These are phyloP conservation scores for Cercophora scortea DNA, from an alignment of 495 filamentous ascomycete species.

Conservation along the genomic window DNA sequence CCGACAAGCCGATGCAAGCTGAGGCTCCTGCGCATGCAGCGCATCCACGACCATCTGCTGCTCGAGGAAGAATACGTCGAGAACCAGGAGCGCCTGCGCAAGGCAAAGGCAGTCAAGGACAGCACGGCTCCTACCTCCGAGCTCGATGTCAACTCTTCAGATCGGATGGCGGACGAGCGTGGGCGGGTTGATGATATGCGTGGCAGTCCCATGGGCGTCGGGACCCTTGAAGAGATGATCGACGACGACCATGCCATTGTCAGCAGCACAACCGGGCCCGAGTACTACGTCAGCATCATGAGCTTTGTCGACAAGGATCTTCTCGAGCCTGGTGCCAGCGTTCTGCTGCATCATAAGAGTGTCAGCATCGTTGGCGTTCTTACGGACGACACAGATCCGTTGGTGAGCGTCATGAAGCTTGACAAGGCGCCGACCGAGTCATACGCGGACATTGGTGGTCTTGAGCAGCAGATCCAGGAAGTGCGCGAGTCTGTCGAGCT, in stretches of 20 bases:
- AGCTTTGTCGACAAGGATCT: conserved; percentile 99
- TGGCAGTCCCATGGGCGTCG: conserved; percentile 97
- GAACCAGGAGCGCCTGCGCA: conserved; percentile 92
- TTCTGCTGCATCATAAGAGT: conserved; percentile 93
- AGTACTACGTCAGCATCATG: conserved; percentile 99
- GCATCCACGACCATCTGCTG: conserved; percentile 93
- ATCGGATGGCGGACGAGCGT: conserved; percentile 90
- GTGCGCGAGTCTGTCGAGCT: conserved; percentile 96
- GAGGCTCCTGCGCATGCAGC: conserved; percentile 93
- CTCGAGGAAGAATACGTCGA: conserved; percentile 98
- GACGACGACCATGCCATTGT: conserved; percentile 99
- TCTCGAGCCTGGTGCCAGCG: conserved; percentile 90
- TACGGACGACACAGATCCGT: conserved; percentile 91
- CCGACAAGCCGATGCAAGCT: conserved; percentile 97
- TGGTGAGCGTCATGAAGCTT: conserved; percentile 98
- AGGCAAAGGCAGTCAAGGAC: conserved; percentile 76
- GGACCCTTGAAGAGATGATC: conserved; percentile 97
- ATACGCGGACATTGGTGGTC: conserved; percentile 95
- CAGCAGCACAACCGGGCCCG: conserved; percentile 90
- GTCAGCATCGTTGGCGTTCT: conserved; percentile 97
- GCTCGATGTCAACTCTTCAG: conserved; percentile 42
- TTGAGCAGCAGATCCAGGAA: conserved; percentile 94
- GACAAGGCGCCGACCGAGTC: conserved; percentile 98
- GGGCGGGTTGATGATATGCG: conserved; percentile 97
- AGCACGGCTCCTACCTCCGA: conserved; percentile 51